Evolutionary conservation across 768 basidiomycete genomes (phyloP).

Genomic region (Filobasidium floriforme): DNA sequence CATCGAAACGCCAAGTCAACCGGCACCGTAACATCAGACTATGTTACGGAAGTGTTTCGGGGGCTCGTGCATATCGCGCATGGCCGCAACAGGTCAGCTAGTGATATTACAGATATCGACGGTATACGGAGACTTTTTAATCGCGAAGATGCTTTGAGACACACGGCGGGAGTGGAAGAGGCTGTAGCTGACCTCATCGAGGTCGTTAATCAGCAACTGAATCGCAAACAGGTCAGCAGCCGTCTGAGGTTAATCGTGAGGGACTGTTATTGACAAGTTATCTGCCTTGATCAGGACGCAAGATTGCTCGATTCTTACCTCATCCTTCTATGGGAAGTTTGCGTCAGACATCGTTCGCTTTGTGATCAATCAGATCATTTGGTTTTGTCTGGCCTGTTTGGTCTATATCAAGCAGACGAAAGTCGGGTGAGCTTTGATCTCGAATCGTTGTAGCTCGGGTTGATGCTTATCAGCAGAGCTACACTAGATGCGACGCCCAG

Average conservation of each 20-base stretch:
- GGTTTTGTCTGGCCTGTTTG: not conserved
- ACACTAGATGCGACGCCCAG: conserved; percentile 3
- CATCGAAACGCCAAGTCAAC: not conserved
- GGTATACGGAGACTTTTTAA: not conserved
- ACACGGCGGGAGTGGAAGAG: not conserved
- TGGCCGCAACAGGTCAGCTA: not conserved
- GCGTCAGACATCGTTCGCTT: not conserved
- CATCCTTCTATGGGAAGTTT: not conserved
- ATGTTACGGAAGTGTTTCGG: conserved; percentile 3
- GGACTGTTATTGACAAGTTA: not conserved
- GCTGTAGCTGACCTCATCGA: not conserved
- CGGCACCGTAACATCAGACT: not conserved
- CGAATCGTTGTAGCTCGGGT: not conserved
- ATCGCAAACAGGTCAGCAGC: not conserved
- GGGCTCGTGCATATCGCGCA: conserved; percentile 6
- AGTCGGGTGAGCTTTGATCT: not conserved
- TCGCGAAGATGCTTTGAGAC: not conserved
- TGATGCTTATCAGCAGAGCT: not conserved
- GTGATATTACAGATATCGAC: not conserved
- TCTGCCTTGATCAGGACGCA: conserved; percentile 1
- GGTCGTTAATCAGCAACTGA: not conserved
- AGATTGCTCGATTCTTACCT: not conserved
- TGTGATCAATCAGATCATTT: not conserved
- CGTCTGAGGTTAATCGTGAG: not conserved
- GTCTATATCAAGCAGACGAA: conserved; percentile 2